Evolutionary conservation across 1,284 basidiomycete species (phyloP), one percentile per base, ranked within the genome.

Genomic region (Apiotrichum porosum): DNA sequence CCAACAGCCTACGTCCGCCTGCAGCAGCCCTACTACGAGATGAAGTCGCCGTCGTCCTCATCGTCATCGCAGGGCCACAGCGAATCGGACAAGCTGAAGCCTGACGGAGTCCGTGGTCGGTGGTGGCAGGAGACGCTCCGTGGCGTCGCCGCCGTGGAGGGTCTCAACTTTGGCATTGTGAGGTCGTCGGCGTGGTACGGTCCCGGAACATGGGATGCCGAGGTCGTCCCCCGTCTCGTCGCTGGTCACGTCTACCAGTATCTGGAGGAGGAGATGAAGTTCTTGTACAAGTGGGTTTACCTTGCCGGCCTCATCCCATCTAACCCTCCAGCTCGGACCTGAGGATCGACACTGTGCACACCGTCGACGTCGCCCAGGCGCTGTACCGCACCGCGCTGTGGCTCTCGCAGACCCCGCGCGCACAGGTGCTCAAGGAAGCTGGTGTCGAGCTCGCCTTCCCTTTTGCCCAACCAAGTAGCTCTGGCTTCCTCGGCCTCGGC

Each of bases 41-140:
- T 84, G 66, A 71, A 69, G 52, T 52, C 62, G 3, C 58, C 58
- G 9, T 61, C 61, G 4, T 62, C 63, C 51, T 52, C 62, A 2
- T 58, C 58, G 9, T 61, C 61, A 3, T 62, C 63, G 4, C 76
- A 79, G 22, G 61, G 77, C 13, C 81, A 85, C 53, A 75, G 80
- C 39, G 89, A 91, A 75, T 39, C 40, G 12, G 83, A 86, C 50
- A 83, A 85, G 51, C 73, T 84, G 31, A 84, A 84, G 62, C 88
- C 89, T 0, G 76, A 80, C 40, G 84, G 83, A 26, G 78, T 82
- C 5, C 75, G 84, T 45, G 88, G 89, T 12, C 81, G 78, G 19
- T 93, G 89, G 89, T 92, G 89, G 88, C 88, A 92, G 62, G 89
- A 92, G 75, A 81, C 84, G 1, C 72, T 88, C 34, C 80, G 89